Conservation (phyloP, 768 basidiomycete species). For the Tricholoma flavovirens region DNA sequence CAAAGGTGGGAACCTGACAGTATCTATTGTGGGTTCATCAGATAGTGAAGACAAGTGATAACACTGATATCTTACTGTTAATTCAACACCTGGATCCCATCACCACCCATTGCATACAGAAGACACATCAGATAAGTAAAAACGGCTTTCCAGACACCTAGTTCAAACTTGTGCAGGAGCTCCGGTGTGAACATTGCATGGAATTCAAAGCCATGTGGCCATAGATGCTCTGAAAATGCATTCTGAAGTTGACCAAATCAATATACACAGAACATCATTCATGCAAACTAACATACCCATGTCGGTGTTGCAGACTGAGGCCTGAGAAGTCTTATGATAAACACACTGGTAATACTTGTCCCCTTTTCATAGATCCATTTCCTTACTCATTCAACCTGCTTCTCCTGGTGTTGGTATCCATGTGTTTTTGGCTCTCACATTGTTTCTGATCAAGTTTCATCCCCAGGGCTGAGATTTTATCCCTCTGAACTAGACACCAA, state of each 20-base stretch:
- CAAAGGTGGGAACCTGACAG: no score
- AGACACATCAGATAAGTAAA: slow-evolving; percentile 20
- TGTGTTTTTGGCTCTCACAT: background rate
- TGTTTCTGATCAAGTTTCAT: background rate
- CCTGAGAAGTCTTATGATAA: background rate
- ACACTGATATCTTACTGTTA: no score
- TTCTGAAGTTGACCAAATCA: background rate
- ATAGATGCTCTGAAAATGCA: background rate
- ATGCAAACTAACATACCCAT: background rate
- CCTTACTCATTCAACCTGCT: background rate
- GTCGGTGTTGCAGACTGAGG: background rate
- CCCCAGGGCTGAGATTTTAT: background rate
- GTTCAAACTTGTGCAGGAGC: slow-evolving; percentile 22
- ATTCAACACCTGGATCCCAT: slow-evolving; percentile 8
- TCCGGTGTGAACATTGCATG: slow-evolving; percentile 14
- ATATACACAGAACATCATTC: no score
- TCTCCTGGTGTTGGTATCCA: background rate
- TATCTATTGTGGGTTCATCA: no score
- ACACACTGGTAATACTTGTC: background rate
- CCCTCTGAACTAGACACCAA: background rate
- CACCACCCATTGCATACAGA: slow-evolving; percentile 7
- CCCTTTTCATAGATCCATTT: background rate
- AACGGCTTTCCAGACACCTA: slow-evolving; percentile 20
- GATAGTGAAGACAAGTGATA: no score
- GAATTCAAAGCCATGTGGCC: background rate